Evolutionary conservation across 1,139 yeast genomes (phyloP), one percentile per base, ranked within the genome.

Genomic region (Pichia sp.): DNA sequence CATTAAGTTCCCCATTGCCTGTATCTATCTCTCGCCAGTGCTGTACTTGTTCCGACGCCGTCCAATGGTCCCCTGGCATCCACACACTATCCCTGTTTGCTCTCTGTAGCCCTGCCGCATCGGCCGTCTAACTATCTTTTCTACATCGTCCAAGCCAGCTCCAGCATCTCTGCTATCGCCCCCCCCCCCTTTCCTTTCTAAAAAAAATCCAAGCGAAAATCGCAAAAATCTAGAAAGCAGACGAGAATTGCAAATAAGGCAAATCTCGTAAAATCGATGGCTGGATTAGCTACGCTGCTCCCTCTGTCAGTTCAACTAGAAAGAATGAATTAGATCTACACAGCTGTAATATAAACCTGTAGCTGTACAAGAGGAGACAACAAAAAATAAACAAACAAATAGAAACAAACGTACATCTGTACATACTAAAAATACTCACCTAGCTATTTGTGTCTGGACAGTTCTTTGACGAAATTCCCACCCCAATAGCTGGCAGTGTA

Each of bases 401-500:
- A 20, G 24, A 20, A 20, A 20, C 24, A 20, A 20, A 20, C 24
- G 24, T 20, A 20, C 24, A 20, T 20, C 24, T 20, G 24, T 20
- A 20, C 24, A 20, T 20, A 20, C 24, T 20, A 34, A 34, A n/a
- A n/a, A n/a, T n/a, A n/a, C n/a, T n/a, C n/a, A n/a, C n/a, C n/a
- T n/a, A n/a, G n/a, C n/a, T n/a, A 48, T 29, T 29, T 40, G 16
- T 36, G 50, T 16, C 48, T 46, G 17, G 52, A 52, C 57, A 93
- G 75, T 70, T 95, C 99, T 63, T 86, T 85, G 48, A 93, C 99
- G 71, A 93, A 93, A 64, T 86, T 87, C 69, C 91, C 96, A 53
- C 99, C 99, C 99, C 99, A 93, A 70, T 82, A 93, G 4, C 89
- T 91, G 29, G 97, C 87, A 10, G 99, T 93, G 69, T 91, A 93